These are phyloP conservation scores for Citrus hindsii DNA, from an alignment of 345 rosid genomes.

Conservation along the genomic window DNA sequence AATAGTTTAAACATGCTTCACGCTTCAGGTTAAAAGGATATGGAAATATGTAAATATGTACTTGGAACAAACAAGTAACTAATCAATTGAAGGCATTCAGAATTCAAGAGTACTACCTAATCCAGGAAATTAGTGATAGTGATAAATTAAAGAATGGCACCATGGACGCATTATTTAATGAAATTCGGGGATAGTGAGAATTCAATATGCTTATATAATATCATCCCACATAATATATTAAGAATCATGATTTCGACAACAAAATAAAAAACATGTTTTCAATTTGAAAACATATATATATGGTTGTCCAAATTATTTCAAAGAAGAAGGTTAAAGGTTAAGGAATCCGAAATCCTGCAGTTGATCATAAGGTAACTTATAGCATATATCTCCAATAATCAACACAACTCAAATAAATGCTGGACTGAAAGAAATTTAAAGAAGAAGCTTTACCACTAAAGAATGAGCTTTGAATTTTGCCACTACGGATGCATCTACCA, in stretches of 20 bases:
- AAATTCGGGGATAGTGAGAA: background rate
- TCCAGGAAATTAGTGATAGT: background rate
- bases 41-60: background rate
- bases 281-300: background rate
- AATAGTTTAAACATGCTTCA: background rate
- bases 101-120: background rate
- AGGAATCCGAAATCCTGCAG: background rate
- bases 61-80: background rate
- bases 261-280: background rate
- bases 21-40: background rate
- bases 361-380: background rate
- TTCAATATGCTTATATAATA: too few relatives aligned
- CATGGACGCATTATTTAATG: background rate
- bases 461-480: constrained; percentile 77
- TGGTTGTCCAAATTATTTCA: background rate
- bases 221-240: background rate
- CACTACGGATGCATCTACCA: constrained; percentile 82
- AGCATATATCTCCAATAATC: background rate
- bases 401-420: background rate
- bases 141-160: background rate
- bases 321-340: background rate
- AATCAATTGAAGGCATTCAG: background rate
- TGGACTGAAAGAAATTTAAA: background rate
- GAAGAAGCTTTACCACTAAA: constrained; percentile 62
- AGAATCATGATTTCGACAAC: background rate